Evolutionary conservation across 108 stramenopile species (phyloP), one percentile per base, ranked within the genome.

Genomic region (Cyclostephanos invisitatus): DNA sequence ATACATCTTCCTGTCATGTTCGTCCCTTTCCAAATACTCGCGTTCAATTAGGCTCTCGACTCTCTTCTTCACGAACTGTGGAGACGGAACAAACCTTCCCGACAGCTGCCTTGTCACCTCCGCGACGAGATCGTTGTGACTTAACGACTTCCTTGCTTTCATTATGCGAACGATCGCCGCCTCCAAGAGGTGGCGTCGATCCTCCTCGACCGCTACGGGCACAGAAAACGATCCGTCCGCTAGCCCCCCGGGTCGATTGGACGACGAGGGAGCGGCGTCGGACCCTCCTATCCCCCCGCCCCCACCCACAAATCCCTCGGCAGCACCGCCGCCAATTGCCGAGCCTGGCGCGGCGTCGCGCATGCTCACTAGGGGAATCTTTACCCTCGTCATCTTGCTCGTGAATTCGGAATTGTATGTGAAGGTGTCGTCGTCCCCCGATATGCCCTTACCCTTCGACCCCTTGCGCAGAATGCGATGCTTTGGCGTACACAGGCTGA

Each of bases 81-180:
- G 97, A 11, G 92, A 67, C 5, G 97, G 97, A 7, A 81, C 73
- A 73, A 98, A 98, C 12, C 96, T 85, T 35, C 82, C 83, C 28
- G 82, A 84, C 38, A 98, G 81, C 74, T 95, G 92, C 40, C 81
- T 74, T 0, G 89, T 95, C n/a, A 93, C 93, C 83, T 97, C 97
- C 0, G 95, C 94, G 62, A 98, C 87, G 67, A 98, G 85, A 49
- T 96, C 97, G 79, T 96, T 96, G 86, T 99, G 98, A 67, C 87
- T 75, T 42, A 97, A 74, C 12, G 73, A 67, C 75, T 97, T 97
- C 51, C 98, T 86, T 7, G 97, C 91, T 83, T 98, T 98, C 98
- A 98, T 98, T 68, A 98, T 96, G 56, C 98, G 85, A 3, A 99
- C 97, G 58, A 98, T 89, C 15, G 96, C 93, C 21, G 98, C 97